Conservation (phyloP, 2,329 filamentous ascomycete genomes). For the Xylaria sp. region DNA sequence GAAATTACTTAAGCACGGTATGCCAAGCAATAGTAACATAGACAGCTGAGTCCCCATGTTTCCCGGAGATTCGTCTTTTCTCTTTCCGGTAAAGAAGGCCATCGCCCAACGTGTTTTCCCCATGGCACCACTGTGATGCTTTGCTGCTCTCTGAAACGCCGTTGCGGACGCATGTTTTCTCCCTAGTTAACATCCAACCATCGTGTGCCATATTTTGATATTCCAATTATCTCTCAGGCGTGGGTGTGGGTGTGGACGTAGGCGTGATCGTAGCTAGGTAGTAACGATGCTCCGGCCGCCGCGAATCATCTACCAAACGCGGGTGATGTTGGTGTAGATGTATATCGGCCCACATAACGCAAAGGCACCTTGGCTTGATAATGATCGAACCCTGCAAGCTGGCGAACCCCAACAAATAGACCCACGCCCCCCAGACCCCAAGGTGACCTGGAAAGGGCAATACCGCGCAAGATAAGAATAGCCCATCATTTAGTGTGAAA, state of each 20-base stretch:
- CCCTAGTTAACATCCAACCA: conserved; percentile 20
- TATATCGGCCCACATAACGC: too few species aligned
- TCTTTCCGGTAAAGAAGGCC: conserved; percentile 12
- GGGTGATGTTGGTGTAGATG: not conserved
- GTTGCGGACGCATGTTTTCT: conserved; percentile 25
- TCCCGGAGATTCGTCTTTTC: conserved; percentile 15
- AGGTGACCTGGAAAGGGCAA: conserved; percentile 10
- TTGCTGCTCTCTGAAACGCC: conserved; percentile 27
- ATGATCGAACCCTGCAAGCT: not conserved
- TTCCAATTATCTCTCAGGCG: conserved; percentile 21
- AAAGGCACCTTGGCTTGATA: not conserved
- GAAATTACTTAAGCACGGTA: conserved; percentile 25
- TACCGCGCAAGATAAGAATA: conserved; percentile 24
- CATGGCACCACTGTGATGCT: conserved; percentile 23
- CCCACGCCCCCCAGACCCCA: conserved; percentile 11
- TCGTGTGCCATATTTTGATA: conserved; percentile 31
- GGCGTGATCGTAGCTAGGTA: conserved; percentile 3
- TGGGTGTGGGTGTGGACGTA: conserved; percentile 22
- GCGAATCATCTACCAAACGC: not conserved
- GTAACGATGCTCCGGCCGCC: not conserved
- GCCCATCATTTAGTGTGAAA: conserved; percentile 7
- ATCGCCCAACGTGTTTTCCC: conserved; percentile 14
- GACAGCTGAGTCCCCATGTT: conserved; percentile 19
- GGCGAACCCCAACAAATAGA: conserved; percentile 2
- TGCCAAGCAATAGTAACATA: conserved; percentile 27